Evolutionary conservation across 108 stramenopile genomes (phyloP), one percentile per base, ranked within the genome.

Genomic region (Cyclotella baltica): DNA sequence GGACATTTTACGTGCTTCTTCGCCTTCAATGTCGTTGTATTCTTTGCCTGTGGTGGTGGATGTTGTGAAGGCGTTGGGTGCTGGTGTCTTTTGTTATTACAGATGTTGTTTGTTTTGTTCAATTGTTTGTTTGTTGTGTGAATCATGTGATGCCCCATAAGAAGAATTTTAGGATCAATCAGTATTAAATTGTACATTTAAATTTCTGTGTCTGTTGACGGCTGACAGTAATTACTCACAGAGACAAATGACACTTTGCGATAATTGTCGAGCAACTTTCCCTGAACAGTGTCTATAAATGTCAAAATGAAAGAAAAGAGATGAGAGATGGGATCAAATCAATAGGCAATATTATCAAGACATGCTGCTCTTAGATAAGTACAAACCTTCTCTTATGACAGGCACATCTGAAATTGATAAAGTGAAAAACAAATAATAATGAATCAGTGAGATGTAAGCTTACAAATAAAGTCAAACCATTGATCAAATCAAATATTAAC

Each of bases 1-100:
- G 23, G 52, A 35, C 9, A 47, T 40, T 65, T 70, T 74, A 30
- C 30, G 59, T 11, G 55, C 46, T 0, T 74, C 67, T 11, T 70
- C 73, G 19, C 48, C 31, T 64, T 81, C 80, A 52, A 70, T 43
- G 38, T 81, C 80, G 28, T 75, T 81, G 51, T 81, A 81, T 56
- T 81, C 80, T 67, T 62, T 81, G 4, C 80, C 80, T 51, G 73
- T 70, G 8, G 11, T 64, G 62, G 52, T 71, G 30, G 68, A 76
- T 70, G 83, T 76, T 18, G 79, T 80, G 75, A 84, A 84, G 23
- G 86, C 86, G 36, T 87, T 87, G 1, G 86, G 81, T 2, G 86
- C 86, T 13, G 86, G 86, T 37, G 84, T 84, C 67, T 83, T 62
- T 23, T 67, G n/a, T 51, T 3, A 10, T 58, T 63, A 18, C 6